Evolutionary conservation across 1,284 basidiomycete species (phyloP), one percentile per base, ranked within the genome.

Genomic region (Melampsora americana): DNA sequence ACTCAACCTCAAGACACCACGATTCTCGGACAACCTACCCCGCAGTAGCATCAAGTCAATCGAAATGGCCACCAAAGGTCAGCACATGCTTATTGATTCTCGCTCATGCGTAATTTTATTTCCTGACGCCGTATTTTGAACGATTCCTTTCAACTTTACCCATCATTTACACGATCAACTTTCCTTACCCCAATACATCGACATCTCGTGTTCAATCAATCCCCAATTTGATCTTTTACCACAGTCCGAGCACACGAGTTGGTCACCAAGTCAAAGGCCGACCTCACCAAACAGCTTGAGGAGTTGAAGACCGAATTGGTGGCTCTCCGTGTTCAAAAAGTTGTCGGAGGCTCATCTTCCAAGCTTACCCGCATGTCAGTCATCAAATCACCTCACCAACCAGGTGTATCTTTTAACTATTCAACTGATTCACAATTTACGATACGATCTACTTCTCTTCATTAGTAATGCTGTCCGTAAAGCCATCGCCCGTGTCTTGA

Each of bases 331-430:
- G 96, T 99, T 80, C 94, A 97, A 88, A 99, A 98, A 89, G 93
- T 96, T 83, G 93, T 93, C 80, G 95, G 95, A 84, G 94, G 94
- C 77, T 92, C 92, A 81, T 91, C 95, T 78, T 90, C 92, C 80
- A 99, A 99, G 87, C 88, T 99, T 82, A 95, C 92, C 82, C 93
- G 92, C 87, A 98, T 99, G 95, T 98, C 85, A 84, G 92, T 86
- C 18, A 59, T 71, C 62, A 42, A 30, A n/a, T 39, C 1, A 32
- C 42, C n/a, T 70, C 7, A 9, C 32, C 0, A 72, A 50, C 23
- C 44, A 5, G 6, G 18, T 7, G 46, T 28, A 2, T 50, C 42
- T 23, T 30, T 39, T 18, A 2, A 48, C 6, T 35, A 12, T 46
- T 11, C 20, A 2, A 66, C 32, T 53, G 14, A 72, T 20, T 32